These are phyloP conservation scores for Urostyla sp. DNA, from an alignment of 73 alveolate genomes.

Conservation along the genomic window DNA sequence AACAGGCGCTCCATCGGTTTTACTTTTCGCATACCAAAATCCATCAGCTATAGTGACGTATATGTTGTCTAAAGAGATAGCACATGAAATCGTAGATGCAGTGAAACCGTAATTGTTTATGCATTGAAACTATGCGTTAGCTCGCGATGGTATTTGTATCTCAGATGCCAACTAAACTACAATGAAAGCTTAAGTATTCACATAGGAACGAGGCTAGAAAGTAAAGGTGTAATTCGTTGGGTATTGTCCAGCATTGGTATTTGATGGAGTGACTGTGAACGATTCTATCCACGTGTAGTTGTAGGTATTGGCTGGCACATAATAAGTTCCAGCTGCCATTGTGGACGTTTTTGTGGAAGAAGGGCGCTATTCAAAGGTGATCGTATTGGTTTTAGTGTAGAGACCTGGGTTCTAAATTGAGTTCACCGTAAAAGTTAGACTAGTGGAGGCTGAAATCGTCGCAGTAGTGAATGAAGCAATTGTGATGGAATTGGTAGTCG, in stretches of 20 bases:
- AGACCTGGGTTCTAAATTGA: slow-evolving; percentile 3
- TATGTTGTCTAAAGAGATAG: too few relatives aligned
- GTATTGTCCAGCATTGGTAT: not conserved
- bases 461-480: not conserved
- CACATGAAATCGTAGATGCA: not conserved
- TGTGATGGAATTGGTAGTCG: slow-evolving; percentile 9
- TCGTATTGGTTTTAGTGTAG: not conserved
- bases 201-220: not conserved
- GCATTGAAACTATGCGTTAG: not conserved
- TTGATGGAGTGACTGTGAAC: slow-evolving; percentile 4
- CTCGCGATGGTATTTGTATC: not conserved
- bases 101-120: slow-evolving; percentile 14
- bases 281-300: not conserved
- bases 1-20: too few relatives aligned
- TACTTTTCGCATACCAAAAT: too few relatives aligned
- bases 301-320: not conserved
- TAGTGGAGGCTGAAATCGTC: not conserved
- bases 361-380: not conserved
- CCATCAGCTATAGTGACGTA: too few relatives aligned
- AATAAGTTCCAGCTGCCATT: slow-evolving; percentile 14
- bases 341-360: not conserved
- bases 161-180: not conserved
- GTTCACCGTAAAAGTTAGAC: slow-evolving; percentile 2
- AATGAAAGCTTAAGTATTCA: not conserved
- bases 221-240: not conserved